These are phyloP conservation scores for Emydomyces testavorans DNA, from an alignment of 2,329 filamentous ascomycete species.

Conservation along the genomic window DNA sequence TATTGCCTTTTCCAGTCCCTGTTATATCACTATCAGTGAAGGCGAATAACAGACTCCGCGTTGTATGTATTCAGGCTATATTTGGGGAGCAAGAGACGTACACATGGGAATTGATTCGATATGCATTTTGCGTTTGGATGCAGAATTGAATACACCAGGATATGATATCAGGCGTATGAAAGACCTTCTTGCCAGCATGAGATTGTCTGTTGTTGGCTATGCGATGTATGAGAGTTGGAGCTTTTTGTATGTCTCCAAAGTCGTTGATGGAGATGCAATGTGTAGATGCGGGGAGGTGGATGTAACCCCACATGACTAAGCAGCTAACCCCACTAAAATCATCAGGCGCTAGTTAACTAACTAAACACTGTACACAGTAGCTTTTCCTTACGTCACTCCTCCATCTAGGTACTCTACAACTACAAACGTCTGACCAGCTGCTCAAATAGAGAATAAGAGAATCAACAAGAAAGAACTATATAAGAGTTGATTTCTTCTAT, in stretches of 20 bases:
- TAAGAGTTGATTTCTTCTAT: no score
- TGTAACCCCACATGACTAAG: no score
- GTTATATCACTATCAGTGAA: neutral
- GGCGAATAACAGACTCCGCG: no score
- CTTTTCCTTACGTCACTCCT: no score
- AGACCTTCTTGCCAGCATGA: constrained; percentile 10
- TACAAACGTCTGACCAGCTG: no score
- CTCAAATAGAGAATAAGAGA: no score
- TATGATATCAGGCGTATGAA: constrained; percentile 9
- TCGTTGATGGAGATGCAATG: neutral
- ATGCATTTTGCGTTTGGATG: constrained; percentile 34
- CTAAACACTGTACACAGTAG: no score
- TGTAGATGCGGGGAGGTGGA: no score
- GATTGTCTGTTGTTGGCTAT: neutral
- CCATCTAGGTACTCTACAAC: no score
- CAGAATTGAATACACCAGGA: constrained; percentile 6
- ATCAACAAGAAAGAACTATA: no score
- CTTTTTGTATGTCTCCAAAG: neutral
- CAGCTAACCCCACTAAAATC: no score
- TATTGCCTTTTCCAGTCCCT: constrained; percentile 31
- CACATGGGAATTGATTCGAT: constrained; percentile 45
- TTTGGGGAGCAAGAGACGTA: constrained; percentile 28
- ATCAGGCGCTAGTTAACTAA: no score
- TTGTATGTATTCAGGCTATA: neutral
- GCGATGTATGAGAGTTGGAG: neutral